Evolutionary conservation across 257 asterid species (phyloP), one percentile per base, ranked within the genome.

Genomic region (Solanum sparsipilum): DNA sequence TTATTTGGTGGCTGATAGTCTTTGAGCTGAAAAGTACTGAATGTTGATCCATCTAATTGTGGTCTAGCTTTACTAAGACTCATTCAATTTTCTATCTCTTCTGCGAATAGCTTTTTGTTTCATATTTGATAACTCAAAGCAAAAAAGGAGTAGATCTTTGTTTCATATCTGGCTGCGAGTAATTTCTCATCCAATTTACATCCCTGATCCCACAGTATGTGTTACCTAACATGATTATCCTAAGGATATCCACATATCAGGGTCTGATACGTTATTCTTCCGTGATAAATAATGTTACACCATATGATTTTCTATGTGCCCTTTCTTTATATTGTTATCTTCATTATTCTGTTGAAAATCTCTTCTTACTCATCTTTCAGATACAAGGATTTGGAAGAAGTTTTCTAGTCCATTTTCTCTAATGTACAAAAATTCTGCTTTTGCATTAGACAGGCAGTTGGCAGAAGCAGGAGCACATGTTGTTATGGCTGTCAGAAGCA

Each of bases 381-480:
- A 29, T 48, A 82, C 86, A 82, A 31, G 18, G 70, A 82, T 29
- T 81, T 44, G 6, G 70, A 9, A 18, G 20, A 48, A 29, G 44
- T 46, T 48, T 46, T 48, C 70, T 29, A 82, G 35, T 48, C 31
- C 29, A 31, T 71, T 83, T 86, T 79, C 85, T 56, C 72, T 79
- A 87, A 41, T 71, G 84, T 83, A 70, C 74, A 85, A 75, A 48
- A 84, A 75, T 68, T 88, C 88, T 41, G 27, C 34, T 86, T 87
- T 25, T 86, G 86, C 86, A 82, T 88, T 74, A 87, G 82, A 72
- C 91, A 94, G 97, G 91, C 99, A 96, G 91, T 92, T 97, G 94
- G 98, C 98, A 1, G 98, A 97, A 91, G 93, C 98, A 86, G 98
- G 99, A 58, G 99, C 93, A 3, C 99, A 96, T 89, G 98, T 96